Evolutionary conservation across 345 rosid species (phyloP).

Genomic region (Lagerstroemia speciosa): DNA sequence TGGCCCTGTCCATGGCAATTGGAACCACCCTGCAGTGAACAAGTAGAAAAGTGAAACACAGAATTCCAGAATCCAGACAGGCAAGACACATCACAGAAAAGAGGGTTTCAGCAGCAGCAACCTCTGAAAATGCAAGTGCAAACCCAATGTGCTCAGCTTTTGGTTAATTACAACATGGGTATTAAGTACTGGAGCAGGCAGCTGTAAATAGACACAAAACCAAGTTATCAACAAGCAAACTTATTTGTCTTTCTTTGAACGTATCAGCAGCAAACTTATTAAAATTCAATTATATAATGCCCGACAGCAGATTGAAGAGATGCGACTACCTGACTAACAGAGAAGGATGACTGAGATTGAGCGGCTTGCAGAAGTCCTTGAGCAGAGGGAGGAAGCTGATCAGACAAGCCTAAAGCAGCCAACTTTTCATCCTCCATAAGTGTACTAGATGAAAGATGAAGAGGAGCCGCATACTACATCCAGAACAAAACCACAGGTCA

Average conservation of each 20-base stretch:
- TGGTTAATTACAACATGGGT: constrained; percentile 78
- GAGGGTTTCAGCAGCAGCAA: constrained; percentile 12
- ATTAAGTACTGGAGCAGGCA: constrained; percentile 64
- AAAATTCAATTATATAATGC: constrained; percentile 10
- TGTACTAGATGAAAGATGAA: constrained; percentile 49
- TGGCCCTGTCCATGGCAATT: constrained; percentile 85
- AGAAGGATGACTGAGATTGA: constrained; percentile 58
- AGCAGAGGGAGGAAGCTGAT: constrained; percentile 73
- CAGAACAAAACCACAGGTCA: constrained; percentile 10
- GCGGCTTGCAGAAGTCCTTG: constrained; percentile 79
- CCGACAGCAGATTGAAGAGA: neutral
- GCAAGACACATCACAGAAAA: neutral
- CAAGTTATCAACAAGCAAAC: neutral
- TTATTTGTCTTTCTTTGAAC: too few species aligned
- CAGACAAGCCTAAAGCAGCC: constrained; percentile 60
- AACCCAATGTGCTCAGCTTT: constrained; percentile 56
- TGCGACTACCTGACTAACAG: constrained; percentile 49
- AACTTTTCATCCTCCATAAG: constrained; percentile 83
- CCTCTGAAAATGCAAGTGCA: constrained; percentile 93
- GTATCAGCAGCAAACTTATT: too few species aligned
- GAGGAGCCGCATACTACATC: constrained; percentile 57
- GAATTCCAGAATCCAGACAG: neutral
- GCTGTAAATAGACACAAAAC: constrained; percentile 32
- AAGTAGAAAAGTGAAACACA: neutral
- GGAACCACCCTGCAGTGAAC: constrained; percentile 65